phyloP scores from a whole-genome alignment of 2,329 filamentous ascomycete species.

The Colletotrichum plurivorum region DNA sequence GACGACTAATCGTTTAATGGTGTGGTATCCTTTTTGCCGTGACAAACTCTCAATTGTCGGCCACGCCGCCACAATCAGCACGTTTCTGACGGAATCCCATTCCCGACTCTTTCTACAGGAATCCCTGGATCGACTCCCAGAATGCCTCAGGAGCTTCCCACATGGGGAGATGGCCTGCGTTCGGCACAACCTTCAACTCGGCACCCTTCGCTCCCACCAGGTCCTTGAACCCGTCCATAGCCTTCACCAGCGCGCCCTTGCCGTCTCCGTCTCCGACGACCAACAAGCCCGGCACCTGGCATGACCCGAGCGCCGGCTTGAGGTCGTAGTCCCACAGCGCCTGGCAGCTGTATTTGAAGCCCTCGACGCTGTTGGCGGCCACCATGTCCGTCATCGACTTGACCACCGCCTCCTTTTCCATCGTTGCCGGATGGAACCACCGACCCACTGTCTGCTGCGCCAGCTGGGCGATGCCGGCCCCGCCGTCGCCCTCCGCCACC shows the following conservation, averaged over 20 bases:
- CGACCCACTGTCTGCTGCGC: slow-evolving; percentile 79
- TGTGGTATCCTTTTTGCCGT: background rate
- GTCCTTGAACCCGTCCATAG: slow-evolving; percentile 81
- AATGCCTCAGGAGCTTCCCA: slow-evolving; percentile 80
- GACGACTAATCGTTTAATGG: background rate
- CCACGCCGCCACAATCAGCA: background rate
- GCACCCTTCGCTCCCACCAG: slow-evolving; percentile 68
- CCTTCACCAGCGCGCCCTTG: slow-evolving; percentile 78
- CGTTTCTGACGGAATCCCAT: background rate
- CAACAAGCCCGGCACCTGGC: slow-evolving; percentile 74
- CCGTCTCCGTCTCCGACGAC: slow-evolving; percentile 82
- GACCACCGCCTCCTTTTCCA: slow-evolving; percentile 61
- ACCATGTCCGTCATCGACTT: slow-evolving; percentile 78
- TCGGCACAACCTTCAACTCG: slow-evolving; percentile 75
- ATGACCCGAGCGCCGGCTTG: slow-evolving; percentile 66
- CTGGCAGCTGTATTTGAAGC: slow-evolving; percentile 77
- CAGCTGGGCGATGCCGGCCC: slow-evolving; percentile 73
- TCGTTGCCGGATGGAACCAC: slow-evolving; percentile 79
- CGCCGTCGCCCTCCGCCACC: slow-evolving; percentile 71
- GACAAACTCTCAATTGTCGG: slow-evolving; percentile 18
- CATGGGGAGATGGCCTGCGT: slow-evolving; percentile 88
- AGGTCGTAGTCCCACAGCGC: slow-evolving; percentile 82
- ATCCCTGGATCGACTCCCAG: slow-evolving; percentile 72
- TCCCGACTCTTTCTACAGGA: slow-evolving; percentile 58
- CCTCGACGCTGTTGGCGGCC: slow-evolving; percentile 75